phyloP scores from a whole-genome alignment of 176 grass and related monocot species.

The Sorghum bicolor region Sorghum_bicolor_NCBIv3 NC_012870.2:259501-260000 shows the following conservation, averaged over 20 bases:
- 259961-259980: too few species aligned
- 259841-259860: too few species aligned
- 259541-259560: slow-evolving; percentile 44
- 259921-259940: too few species aligned
- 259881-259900: too few species aligned
- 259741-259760: not conserved
- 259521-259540: slow-evolving; percentile 65
- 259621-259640: slow-evolving; percentile 41
- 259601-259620: slow-evolving; percentile 51
- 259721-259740: not conserved
- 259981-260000: too few species aligned
- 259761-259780: too few species aligned
- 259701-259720: not conserved
- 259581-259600: slow-evolving; percentile 57
- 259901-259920: too few species aligned
- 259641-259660: slow-evolving; percentile 44
- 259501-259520: slow-evolving; percentile 67
- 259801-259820: not conserved
- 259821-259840: too few species aligned
- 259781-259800: not conserved
- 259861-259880: too few species aligned
- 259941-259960: too few species aligned
- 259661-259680: slow-evolving; percentile 22
- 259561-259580: slow-evolving; percentile 27
- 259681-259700: too few species aligned